Evolutionary conservation across 1,139 yeast species (phyloP).

Genomic region (Yamadazyma oceani): DNA sequence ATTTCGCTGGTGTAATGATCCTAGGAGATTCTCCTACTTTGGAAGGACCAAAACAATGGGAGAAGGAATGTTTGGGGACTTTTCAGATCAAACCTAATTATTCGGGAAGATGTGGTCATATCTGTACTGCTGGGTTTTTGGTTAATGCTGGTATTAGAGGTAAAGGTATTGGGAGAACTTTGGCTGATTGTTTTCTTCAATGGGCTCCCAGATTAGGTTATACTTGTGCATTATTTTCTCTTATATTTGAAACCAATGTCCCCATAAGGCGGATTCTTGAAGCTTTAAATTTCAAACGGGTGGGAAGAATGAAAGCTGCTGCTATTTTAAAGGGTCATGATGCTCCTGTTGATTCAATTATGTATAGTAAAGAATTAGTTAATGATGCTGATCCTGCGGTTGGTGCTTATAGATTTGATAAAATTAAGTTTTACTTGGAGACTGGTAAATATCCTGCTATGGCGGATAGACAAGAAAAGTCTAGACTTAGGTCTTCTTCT

Average conservation of each 20-base stretch:
- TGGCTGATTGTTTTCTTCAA: slow-evolving; percentile 78
- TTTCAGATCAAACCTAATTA: slow-evolving; percentile 84
- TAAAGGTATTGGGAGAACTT: slow-evolving; percentile 85
- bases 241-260: slow-evolving; percentile 85
- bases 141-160: slow-evolving; percentile 93
- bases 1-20: slow-evolving; percentile 85
- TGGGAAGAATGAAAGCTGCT: slow-evolving; percentile 81
- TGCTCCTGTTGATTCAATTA: slow-evolving; percentile 76
- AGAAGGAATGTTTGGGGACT: slow-evolving; percentile 83
- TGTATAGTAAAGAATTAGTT: slow-evolving; percentile 61
- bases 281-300: slow-evolving; percentile 69
- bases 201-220: slow-evolving; percentile 94
- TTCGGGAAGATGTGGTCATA: slow-evolving; percentile 90
- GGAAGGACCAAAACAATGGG: slow-evolving; percentile 74
- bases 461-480: slow-evolving; percentile 80
- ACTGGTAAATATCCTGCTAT: slow-evolving; percentile 86
- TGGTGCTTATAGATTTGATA: slow-evolving; percentile 69
- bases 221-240: slow-evolving; percentile 77
- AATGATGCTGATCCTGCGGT: slow-evolving; percentile 49
- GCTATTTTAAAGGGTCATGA: slow-evolving; percentile 85
- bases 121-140: slow-evolving; percentile 86
- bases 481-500: slow-evolving; percentile 78
- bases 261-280: slow-evolving; percentile 83
- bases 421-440: slow-evolving; percentile 73
- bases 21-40: slow-evolving; percentile 67